Evolutionary conservation across 805 yeast species (phyloP), one percentile per base, ranked within the genome.

Genomic region (Nakazawaea ishiwadae): DNA sequence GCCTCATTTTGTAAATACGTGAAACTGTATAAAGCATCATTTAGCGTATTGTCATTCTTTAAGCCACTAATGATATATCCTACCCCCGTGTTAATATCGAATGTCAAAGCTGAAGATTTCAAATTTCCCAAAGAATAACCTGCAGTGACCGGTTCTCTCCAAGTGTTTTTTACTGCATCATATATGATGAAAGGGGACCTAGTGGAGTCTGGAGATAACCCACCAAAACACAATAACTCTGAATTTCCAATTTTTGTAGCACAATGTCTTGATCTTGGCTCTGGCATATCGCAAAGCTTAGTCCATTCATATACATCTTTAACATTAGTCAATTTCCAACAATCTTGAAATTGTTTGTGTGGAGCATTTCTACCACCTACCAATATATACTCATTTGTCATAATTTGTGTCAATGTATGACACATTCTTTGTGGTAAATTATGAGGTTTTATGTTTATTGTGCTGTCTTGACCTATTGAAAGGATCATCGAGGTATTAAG

Each of bases 301-400:
- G 32, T 39, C 88, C 88, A 82, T 4, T 39, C 27, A 11, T 48
- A 52, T 3, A 41, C 40, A 21, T 50, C 47, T 2, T 40, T 40
- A 11, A 44, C 48, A 14, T 42, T 18, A 0, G 44, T 30, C 4
- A 69, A 52, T 4, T 56, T 38, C 77, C 79, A 77, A 23, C 63
- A 53, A 36, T 76, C 81, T 4, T 50, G 23, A 18, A 75, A 54
- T 0, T 66, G 60, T 8, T 57, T 54, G 2, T 72, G 69, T 0
- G 95, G 95, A 1, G 77, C 68, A 2, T 70, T 59, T 46, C 95
- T 68, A 3, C 95, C 95, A 3, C 93, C 95, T 26, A 76, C 59
- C 3, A 82, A 46, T 1, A 81, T 41, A 0, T 63, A 32, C 0
- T 50, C 53, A 1, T 55, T 53, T 11, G 54, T 48, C 2, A 44